phyloP scores from a whole-genome alignment of 306 rosid species.

The Cyclanthera cordifolia region DNA sequence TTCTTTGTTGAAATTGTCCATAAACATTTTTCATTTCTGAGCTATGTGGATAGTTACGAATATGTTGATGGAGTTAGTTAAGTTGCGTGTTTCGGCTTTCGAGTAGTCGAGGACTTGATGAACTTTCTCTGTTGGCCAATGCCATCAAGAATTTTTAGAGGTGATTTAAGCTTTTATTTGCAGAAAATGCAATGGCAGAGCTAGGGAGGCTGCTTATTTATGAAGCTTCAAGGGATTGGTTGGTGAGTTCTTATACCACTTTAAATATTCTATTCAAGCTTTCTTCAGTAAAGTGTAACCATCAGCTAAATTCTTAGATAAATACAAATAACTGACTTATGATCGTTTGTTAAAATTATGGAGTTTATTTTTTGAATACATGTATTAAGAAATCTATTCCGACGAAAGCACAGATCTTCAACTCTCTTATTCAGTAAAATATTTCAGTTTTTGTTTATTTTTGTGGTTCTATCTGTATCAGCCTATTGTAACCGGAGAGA shows the following conservation, averaged over 20 bases:
- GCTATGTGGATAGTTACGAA: neutral
- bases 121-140: neutral
- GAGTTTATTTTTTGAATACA: neutral
- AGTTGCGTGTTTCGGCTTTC: neutral
- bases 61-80: neutral
- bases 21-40: neutral
- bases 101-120: too few relatives aligned
- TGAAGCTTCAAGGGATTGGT: conserved; percentile 94
- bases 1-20: neutral
- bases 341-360: neutral
- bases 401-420: neutral
- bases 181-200: conserved; percentile 95
- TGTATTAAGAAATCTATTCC: neutral
- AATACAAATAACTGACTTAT: neutral
- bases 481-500: conserved; percentile 79
- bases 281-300: neutral
- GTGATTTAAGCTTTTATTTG: conserved; percentile 15
- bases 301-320: neutral
- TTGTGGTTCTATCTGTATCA: conserved; percentile 19
- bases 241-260: conserved; percentile 47
- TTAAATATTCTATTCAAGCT: neutral
- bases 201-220: conserved; percentile 82
- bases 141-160: neutral
- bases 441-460: neutral
- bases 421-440: neutral